Evolutionary conservation across 2,329 filamentous ascomycete species (phyloP).

Genomic region (Elsinoe batatas): DNA sequence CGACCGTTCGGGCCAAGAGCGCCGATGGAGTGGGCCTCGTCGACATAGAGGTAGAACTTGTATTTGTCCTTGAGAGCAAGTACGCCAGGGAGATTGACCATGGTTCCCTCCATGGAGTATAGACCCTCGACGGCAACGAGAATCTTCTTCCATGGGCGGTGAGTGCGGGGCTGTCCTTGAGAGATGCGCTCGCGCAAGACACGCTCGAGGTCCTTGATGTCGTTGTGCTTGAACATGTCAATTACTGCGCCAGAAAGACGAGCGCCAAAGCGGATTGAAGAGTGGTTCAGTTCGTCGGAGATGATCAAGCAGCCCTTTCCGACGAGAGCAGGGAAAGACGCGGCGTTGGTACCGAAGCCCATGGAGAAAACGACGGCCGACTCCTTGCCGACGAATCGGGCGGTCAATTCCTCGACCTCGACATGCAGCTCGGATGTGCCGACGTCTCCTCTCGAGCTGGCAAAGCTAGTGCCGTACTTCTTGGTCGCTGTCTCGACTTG

Average conservation of each 20-base stretch:
- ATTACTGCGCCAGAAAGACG: constrained; percentile 93
- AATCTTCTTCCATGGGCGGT: constrained; percentile 99
- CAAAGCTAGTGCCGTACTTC: constrained; percentile 74
- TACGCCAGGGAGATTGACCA: constrained; percentile 92
- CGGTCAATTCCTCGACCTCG: constrained; percentile 84
- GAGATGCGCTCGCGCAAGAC: constrained; percentile 86
- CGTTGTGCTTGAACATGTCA: constrained; percentile 94
- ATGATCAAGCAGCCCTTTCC: constrained; percentile 90
- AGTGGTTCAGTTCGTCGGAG: constrained; percentile 95
- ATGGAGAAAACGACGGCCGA: constrained; percentile 96
- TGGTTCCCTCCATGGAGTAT: constrained; percentile 98
- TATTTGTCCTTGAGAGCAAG: constrained; percentile 84
- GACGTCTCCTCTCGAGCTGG: constrained; percentile 70
- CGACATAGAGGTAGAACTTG: constrained; percentile 92
- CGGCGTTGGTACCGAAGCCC: constrained; percentile 95
- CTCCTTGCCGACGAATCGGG: constrained; percentile 87
- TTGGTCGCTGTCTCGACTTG: constrained; percentile 76
- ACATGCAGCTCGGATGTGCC: constrained; percentile 80
- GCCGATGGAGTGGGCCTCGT: constrained; percentile 93
- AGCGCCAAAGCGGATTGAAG: constrained; percentile 90
- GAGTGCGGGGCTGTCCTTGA: constrained; percentile 94
- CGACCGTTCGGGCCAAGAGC: constrained; percentile 80
- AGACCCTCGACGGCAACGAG: constrained; percentile 90
- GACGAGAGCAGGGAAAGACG: constrained; percentile 82
- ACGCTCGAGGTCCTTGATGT: constrained; percentile 78